Percentiles rank a stretch among this genome's conserved stretches.
These are phyloP conservation scores for Aspergillus niger DNA, from an alignment of 2,329 filamentous ascomycete species.

Conservation along the genomic window DNA sequence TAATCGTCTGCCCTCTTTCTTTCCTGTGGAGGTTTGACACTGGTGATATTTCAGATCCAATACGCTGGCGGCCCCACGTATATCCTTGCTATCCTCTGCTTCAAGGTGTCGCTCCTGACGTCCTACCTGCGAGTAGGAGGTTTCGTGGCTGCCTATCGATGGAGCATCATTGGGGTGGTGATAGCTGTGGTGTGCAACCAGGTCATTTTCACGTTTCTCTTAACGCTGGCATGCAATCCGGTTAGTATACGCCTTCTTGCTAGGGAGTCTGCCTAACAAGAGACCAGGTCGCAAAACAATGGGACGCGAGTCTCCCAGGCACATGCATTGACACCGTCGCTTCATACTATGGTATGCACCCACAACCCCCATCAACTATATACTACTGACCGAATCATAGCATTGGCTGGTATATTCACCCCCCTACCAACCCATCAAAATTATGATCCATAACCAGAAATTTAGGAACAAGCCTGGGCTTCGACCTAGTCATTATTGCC, in stretches of 20 bases:
- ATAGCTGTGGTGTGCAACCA: conserved; percentile 43
- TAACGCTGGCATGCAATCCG: conserved; percentile 31
- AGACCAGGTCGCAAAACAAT: background rate
- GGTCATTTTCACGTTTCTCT: conserved; percentile 33
- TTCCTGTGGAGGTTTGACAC: no score
- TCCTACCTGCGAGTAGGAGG: conserved; percentile 52
- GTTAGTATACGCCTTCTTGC: conserved; percentile 19
- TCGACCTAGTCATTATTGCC: conserved; percentile 29
- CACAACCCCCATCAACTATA: background rate
- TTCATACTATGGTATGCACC: conserved; percentile 44
- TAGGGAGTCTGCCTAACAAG: background rate
- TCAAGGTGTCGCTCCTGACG: conserved; percentile 51
- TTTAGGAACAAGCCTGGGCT: conserved; percentile 25
- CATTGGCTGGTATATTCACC: conserved; percentile 9
- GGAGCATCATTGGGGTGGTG: conserved; percentile 38
- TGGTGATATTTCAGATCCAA: conserved; percentile 24
- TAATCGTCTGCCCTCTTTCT: background rate
- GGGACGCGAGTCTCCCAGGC: conserved; percentile 32
- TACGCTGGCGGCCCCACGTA: conserved; percentile 33
- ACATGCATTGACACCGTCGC: conserved; percentile 45
- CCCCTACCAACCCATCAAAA: background rate
- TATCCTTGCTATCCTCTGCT: conserved; percentile 42
- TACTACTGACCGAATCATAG: background rate
- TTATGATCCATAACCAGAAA: background rate
- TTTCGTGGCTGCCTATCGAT: conserved; percentile 39